Conservation (phyloP, 345 rosid species). For the Gossypium anomalum region DNA sequence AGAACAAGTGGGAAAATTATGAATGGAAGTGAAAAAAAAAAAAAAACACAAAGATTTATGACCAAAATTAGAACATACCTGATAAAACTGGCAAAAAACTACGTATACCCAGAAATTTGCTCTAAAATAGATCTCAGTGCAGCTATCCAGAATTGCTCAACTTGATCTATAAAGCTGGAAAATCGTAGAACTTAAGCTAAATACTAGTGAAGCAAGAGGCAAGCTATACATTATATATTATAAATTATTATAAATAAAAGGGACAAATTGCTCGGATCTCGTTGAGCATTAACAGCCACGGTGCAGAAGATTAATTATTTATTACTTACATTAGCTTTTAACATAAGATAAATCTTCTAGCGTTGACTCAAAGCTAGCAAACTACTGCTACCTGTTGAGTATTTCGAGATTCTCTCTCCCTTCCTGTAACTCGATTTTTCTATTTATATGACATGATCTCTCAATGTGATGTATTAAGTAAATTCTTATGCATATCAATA, state of each 20-base stretch:
- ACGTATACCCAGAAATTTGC: background rate
- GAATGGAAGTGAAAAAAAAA: conserved; percentile 10
- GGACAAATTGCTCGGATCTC: conserved; percentile 9
- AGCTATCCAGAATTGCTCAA: background rate
- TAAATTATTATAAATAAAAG: background rate
- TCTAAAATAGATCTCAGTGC: conserved; percentile 5
- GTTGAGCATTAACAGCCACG: background rate
- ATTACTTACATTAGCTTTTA: background rate
- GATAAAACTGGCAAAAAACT: background rate
- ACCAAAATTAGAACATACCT: conserved; percentile 28
- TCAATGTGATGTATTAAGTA: no score
- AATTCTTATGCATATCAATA: no score
- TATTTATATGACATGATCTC: no score
- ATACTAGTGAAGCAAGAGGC: background rate
- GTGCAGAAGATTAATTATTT: background rate
- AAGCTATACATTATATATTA: background rate
- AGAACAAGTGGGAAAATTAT: background rate
- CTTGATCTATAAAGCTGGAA: conserved; percentile 35
- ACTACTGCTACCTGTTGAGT: no score
- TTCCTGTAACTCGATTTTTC: no score
- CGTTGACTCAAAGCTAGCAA: background rate
- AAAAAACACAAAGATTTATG: background rate
- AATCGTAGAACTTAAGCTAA: conserved; percentile 30
- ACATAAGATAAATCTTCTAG: background rate
- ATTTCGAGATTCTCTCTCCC: no score